Evolutionary conservation across 2,329 filamentous ascomycete genomes (phyloP).

Genomic region (Plectosphaerella sp.): DNA sequence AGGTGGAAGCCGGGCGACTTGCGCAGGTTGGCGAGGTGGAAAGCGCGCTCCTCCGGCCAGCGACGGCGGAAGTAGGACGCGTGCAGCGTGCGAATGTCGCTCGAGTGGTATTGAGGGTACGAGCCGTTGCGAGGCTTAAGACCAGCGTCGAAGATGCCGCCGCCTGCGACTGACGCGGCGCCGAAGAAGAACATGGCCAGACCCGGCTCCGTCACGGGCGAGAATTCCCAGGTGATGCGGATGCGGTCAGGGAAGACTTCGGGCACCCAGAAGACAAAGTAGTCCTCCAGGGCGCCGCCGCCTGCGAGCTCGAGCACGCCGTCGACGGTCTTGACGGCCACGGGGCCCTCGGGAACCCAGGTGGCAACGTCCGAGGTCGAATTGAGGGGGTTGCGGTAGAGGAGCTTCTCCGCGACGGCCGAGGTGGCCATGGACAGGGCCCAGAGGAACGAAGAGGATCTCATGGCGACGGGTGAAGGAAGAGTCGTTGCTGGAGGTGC

Average conservation of each 20-base stretch:
- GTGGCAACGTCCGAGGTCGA: constrained; percentile 16
- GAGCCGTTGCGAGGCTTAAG: constrained; percentile 19
- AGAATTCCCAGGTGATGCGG: constrained; percentile 26
- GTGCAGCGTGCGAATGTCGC: constrained; percentile 15
- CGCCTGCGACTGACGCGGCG: constrained; percentile 18
- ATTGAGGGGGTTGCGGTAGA: constrained; percentile 24
- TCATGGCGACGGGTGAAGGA: neutral
- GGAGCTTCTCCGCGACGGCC: constrained; percentile 16
- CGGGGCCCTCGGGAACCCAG: constrained; percentile 24
- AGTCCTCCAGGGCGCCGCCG: constrained; percentile 16
- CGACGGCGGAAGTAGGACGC: constrained; percentile 16
- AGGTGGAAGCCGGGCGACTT: constrained; percentile 25
- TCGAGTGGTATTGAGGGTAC: constrained; percentile 16
- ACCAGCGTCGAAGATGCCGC: constrained; percentile 21
- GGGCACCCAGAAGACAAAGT: constrained; percentile 26
- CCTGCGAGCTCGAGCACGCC: constrained; percentile 21
- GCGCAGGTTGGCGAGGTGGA: constrained; percentile 22
- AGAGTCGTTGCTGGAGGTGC: no score
- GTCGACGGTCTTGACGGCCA: constrained; percentile 18
- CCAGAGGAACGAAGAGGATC: neutral
- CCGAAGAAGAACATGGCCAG: constrained; percentile 29
- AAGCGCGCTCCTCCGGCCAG: constrained; percentile 22
- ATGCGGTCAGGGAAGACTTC: constrained; percentile 24
- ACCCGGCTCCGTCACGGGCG: constrained; percentile 21
- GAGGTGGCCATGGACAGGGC: constrained; percentile 4